Evolutionary conservation across 139 green algal genomes (phyloP).

Genomic region (Micractinium sp.): DNA sequence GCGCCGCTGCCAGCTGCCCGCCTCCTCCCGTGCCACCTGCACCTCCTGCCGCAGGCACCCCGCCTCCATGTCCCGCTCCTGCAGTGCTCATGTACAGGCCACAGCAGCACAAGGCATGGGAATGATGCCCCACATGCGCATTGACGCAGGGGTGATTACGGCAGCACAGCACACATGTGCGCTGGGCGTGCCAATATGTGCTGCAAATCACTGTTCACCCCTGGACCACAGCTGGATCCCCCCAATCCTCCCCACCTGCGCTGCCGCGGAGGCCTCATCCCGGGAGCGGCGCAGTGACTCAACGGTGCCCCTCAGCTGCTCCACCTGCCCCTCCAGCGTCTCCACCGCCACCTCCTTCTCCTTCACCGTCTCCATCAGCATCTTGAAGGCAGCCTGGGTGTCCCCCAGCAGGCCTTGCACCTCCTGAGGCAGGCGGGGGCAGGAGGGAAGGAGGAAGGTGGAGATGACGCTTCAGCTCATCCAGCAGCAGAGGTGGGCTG

Average conservation of each 20-base stretch:
- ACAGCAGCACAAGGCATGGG: neutral
- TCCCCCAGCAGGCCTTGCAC: conserved; percentile 11
- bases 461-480: neutral
- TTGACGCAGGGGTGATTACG: too few species aligned
- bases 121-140: neutral
- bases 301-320: neutral
- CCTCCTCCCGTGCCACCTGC: conserved; percentile 3
- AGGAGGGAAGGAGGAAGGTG: neutral
- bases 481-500: neutral
- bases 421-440: neutral
- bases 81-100: neutral
- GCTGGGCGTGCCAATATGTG: too few species aligned
- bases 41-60: conserved; percentile 6
- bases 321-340: conserved; percentile 5
- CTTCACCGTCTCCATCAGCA: conserved; percentile 23
- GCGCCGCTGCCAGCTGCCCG: conserved; percentile 17
- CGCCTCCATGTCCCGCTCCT: neutral
- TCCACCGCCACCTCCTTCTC: conserved; percentile 23
- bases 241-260: neutral
- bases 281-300: neutral
- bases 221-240: neutral
- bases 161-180: too few species aligned
- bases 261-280: neutral
- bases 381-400: conserved; percentile 21
- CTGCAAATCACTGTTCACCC: too few species aligned